Evolutionary conservation across 1,284 basidiomycete species (phyloP).

Genomic region (Ceratobasidium papillatum): DNA sequence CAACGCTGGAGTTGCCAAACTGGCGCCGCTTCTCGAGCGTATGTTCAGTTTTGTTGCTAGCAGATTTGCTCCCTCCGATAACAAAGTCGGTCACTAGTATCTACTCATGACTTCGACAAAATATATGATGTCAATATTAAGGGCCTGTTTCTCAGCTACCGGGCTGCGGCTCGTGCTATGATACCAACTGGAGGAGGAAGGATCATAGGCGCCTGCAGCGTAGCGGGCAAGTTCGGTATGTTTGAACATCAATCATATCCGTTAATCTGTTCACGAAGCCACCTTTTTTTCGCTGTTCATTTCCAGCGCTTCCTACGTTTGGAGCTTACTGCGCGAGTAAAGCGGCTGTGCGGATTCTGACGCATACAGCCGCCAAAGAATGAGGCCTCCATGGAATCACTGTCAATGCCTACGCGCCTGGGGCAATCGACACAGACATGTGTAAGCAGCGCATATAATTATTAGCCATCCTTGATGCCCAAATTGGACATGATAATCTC

Average conservation of each 20-base stretch:
- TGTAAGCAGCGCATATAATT: background rate
- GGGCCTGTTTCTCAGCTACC: slow-evolving; percentile 11
- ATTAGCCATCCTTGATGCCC: too few relatives aligned
- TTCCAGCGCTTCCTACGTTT: background rate
- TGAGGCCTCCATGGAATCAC: slow-evolving; percentile 25
- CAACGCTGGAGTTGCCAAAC: slow-evolving; percentile 7
- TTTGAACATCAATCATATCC: background rate
- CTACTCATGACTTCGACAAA: background rate
- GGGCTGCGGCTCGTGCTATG: slow-evolving; percentile 25
- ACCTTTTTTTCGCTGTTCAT: background rate
- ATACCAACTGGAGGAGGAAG: slow-evolving; percentile 18
- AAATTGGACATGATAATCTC: too few relatives aligned
- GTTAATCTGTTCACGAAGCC: too few relatives aligned
- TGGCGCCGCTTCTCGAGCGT: slow-evolving; percentile 7
- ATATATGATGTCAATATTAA: slow-evolving; percentile 10
- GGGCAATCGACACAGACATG: slow-evolving; percentile 19
- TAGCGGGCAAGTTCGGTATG: background rate
- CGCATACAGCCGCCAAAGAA: slow-evolving; percentile 23
- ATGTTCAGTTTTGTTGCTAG: background rate
- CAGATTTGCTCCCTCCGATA: background rate
- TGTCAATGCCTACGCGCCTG: slow-evolving; percentile 36
- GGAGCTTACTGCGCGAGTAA: slow-evolving; percentile 16
- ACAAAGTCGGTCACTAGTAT: background rate
- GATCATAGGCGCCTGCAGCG: slow-evolving; percentile 30
- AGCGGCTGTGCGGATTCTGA: slow-evolving; percentile 4